phyloP scores from a whole-genome alignment of 2,329 filamentous ascomycete genomes.

The Elsinoe ampelina region DNA sequence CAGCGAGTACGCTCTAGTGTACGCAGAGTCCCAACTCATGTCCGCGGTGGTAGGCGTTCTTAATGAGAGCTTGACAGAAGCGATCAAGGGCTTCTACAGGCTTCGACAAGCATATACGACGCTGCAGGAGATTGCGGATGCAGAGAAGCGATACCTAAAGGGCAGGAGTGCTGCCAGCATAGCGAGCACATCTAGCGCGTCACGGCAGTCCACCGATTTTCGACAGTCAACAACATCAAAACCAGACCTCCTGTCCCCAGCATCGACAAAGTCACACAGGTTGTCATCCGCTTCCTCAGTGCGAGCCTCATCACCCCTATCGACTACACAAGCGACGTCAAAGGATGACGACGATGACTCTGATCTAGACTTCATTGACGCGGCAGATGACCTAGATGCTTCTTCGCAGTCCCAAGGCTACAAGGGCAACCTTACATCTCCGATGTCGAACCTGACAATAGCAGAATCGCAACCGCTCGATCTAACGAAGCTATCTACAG shows the following conservation, averaged over 20 bases:
- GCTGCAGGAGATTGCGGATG: conserved; percentile 66
- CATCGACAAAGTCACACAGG: neutral
- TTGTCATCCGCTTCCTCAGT: neutral
- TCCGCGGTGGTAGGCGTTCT: conserved; percentile 77
- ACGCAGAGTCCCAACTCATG: conserved; percentile 83
- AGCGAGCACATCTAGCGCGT: neutral
- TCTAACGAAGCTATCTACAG: conserved; percentile 18
- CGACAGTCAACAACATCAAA: neutral
- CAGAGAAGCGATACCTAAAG: conserved; percentile 54
- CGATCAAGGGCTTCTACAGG: conserved; percentile 85
- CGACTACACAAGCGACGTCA: neutral
- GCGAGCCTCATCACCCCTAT: neutral
- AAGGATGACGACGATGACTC: conserved; percentile 30
- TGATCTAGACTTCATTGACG: conserved; percentile 49
- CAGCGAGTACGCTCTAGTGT: conserved; percentile 75
- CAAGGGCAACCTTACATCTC: conserved; percentile 35
- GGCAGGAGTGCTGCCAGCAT: conserved; percentile 23
- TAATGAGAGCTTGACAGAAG: conserved; percentile 87
- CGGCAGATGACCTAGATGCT: conserved; percentile 40
- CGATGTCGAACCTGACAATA: conserved; percentile 19
- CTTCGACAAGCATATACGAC: conserved; percentile 79
- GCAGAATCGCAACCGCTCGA: neutral
- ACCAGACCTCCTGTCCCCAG: neutral
- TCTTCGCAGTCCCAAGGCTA: conserved; percentile 40
- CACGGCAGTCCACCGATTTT: conserved; percentile 7